Evolutionary conservation across 345 rosid genomes (phyloP), one percentile per base, ranked within the genome.

Genomic region (Durio zibethinus): DNA sequence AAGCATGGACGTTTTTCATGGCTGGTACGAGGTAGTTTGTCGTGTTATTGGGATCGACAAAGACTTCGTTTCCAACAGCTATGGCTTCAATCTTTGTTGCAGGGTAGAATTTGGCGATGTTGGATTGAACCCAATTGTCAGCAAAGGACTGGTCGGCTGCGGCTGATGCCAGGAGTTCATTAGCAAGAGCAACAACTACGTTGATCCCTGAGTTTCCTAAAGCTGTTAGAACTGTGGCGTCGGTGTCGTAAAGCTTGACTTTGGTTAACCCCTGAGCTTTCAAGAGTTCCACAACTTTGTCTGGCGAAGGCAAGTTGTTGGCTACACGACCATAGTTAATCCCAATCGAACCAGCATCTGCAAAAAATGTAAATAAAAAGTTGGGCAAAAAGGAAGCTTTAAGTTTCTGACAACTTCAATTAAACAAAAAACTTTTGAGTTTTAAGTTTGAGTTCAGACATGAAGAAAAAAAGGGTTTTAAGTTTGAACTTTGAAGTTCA

Each of bases 11-110:
- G 57, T 92, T 92, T 54, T 76, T 91, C 97, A 93, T 93, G 72
- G 99, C 99, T 4, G 97, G 88, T 0, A 96, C 94, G 57, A 96
- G 92, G 76, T 33, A 89, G 47, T 45, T 18, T 12, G 93, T 93
- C 6, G 89, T 92, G 87, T 93, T 90, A 2, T 83, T 85, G 0
- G 93, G 90, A 76, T 90, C 98, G 56, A 81, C 98, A 72, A 96
- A 93, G 1, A 93, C 97, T 76, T 96, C 99, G 72, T 96, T 96
- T 0, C 99, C 99, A 0, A 96, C 92, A 1, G 97, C 94, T 65
- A 96, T 86, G 47, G 97, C 92, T 85, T 88, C 94, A 53, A 96
- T 91, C 42, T 82, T 65, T 20, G 97, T 90, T 23, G 85, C 76
- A 0, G 97, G 98, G 43, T 83, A 80, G 85, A 84, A 89, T 2